These are phyloP conservation scores for Tubosaeta brunneosetosa DNA, from an alignment of 768 basidiomycete genomes.

Conservation along the genomic window DNA sequence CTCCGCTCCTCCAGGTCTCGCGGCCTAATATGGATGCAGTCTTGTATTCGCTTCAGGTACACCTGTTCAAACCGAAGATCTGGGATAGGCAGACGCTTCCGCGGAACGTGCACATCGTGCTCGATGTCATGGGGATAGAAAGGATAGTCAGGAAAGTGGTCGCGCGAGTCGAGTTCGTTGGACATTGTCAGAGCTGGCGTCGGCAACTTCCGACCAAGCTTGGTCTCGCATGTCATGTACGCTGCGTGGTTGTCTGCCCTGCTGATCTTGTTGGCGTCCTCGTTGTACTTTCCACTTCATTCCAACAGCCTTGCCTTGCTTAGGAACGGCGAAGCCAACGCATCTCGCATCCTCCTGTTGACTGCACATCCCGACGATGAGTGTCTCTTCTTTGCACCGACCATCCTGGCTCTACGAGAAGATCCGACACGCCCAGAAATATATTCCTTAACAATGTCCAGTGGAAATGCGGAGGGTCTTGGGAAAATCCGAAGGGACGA, in stretches of 20 bases:
- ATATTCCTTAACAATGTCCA: slow-evolving; percentile 69
- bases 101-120: slow-evolving; percentile 16
- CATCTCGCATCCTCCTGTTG: slow-evolving; percentile 51
- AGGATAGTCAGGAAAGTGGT: slow-evolving; percentile 19
- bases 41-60: slow-evolving; percentile 58
- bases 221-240: slow-evolving; percentile 8
- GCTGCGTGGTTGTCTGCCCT: slow-evolving; percentile 14
- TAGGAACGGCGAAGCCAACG: background rate
- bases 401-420: slow-evolving; percentile 51
- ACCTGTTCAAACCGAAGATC: slow-evolving; percentile 75
- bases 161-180: slow-evolving; percentile 9
- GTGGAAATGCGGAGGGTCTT: slow-evolving; percentile 75
- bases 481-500: slow-evolving; percentile 59
- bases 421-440: slow-evolving; percentile 31
- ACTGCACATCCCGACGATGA: slow-evolving; percentile 97
- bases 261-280: slow-evolving; percentile 17
- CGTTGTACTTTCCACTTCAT: slow-evolving; percentile 23
- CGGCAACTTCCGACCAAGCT: slow-evolving; percentile 19
- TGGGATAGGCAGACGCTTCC: slow-evolving; percentile 55
- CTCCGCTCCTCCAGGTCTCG: slow-evolving; percentile 19
- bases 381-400: slow-evolving; percentile 90
- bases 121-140: slow-evolving; percentile 9
- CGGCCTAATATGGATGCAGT: slow-evolving; percentile 44
- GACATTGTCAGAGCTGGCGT: slow-evolving; percentile 20
- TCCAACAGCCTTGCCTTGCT: slow-evolving; percentile 21